Evolutionary conservation across 169 alveolate species (phyloP), one percentile per base, ranked within the genome.

Genomic region (Plasmodium falciparum): DNA sequence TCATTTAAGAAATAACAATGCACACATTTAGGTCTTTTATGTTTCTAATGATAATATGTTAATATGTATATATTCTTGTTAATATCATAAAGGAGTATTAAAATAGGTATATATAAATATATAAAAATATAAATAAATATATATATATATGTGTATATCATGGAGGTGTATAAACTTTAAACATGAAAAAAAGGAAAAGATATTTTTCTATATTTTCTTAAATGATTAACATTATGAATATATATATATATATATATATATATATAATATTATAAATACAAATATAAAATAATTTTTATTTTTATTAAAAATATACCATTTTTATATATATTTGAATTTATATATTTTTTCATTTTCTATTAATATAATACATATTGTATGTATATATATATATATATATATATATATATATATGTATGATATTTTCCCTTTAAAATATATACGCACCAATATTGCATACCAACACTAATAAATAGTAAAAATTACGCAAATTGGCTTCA

Each of bases 1-100:
- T 22, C 71, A 62, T 62, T 62, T 62, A 62, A 26, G 47, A 62
- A 12, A 39, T 62, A 3, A 62, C 29, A 62, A 62, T 62, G 74
- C 74, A 66, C 74, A n/a, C 56, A 66, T 22, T 39, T 39, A 39
- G 47, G 47, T 39, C 47, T 39, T 39, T 39, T 39, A 39, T 39
- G 47, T 39, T 39, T 39, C 47, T 39, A 39, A 39, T 33, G 45
- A 33, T 33, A 33, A 33, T 33, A 33, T 5, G 47, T 39, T 39
- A 5, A 39, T 39, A 67, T 33, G 61, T 22, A 33, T 67, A 24
- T 33, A 33, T 67, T 3, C 11, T 15, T 17, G 15, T 13, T 67
- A 33, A n/a, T 70, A 24, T 12, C 47, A 15, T 45, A 45, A 70
- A 9, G 49, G 7, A 43, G 15, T 11, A 70, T 17, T 20, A 26